Conservation (phyloP, 352 stramenopile species). For the Phytophthora constricta region DNA sequence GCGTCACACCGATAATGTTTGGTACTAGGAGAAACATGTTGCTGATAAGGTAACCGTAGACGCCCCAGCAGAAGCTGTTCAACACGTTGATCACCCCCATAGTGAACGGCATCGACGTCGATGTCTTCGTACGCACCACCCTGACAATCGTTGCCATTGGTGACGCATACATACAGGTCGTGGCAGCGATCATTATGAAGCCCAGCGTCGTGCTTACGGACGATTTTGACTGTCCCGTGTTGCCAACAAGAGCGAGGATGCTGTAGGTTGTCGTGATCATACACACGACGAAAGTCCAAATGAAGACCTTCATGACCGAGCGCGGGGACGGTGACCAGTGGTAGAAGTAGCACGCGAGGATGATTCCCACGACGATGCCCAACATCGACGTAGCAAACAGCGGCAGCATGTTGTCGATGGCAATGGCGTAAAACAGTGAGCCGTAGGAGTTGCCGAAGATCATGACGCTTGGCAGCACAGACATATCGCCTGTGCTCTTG, state of each 20-base stretch:
- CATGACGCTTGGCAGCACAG: slow-evolving; percentile 26
- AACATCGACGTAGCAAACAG: slow-evolving; percentile 31
- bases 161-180: slow-evolving; percentile 58
- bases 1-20: slow-evolving; percentile 34
- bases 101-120: slow-evolving; percentile 31
- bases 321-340: slow-evolving; percentile 12
- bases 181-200: slow-evolving; percentile 49
- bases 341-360: slow-evolving; percentile 28
- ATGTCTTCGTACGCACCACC: slow-evolving; percentile 30
- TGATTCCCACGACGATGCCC: slow-evolving; percentile 24
- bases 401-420: slow-evolving; percentile 29
- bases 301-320: slow-evolving; percentile 17
- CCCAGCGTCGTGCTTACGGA: slow-evolving; percentile 39
- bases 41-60: slow-evolving; percentile 22
- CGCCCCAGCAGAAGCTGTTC: slow-evolving; percentile 31
- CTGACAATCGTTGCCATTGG: slow-evolving; percentile 54
- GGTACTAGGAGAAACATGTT: slow-evolving; percentile 48
- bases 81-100: slow-evolving; percentile 30
- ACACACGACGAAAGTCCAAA: slow-evolving; percentile 6
- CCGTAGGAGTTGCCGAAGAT: slow-evolving; percentile 40
- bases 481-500: slow-evolving; percentile 34
- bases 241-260: slow-evolving; percentile 30
- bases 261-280: slow-evolving; percentile 36
- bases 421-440: slow-evolving; percentile 31
- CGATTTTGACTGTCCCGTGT: slow-evolving; percentile 27